Evolutionary conservation across 805 yeast genomes (phyloP).

Genomic region (Candida ficus): DNA sequence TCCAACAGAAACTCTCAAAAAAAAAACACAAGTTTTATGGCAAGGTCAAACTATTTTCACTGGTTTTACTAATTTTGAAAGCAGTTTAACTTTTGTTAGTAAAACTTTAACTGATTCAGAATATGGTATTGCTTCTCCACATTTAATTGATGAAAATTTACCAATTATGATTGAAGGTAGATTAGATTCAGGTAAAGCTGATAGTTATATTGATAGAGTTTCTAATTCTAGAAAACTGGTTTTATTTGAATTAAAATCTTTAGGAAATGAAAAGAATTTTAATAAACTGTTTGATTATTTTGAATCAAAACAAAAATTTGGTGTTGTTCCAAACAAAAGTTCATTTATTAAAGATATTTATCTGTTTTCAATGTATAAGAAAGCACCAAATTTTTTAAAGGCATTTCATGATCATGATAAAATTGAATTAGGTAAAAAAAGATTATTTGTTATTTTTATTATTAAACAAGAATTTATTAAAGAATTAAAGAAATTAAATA

Average conservation of each 20-base stretch:
- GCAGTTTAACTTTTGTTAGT: constrained; percentile 25
- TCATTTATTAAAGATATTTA: constrained; percentile 43
- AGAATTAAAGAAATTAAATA: not conserved
- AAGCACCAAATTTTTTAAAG: constrained; percentile 18
- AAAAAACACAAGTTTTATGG: constrained; percentile 33
- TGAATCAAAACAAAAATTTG: constrained; percentile 32
- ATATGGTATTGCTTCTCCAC: constrained; percentile 8
- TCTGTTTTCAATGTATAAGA: constrained; percentile 28
- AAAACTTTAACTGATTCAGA: constrained; percentile 26
- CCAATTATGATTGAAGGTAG: constrained; percentile 56
- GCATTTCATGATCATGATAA: constrained; percentile 1
- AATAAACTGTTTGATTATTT: constrained; percentile 30
- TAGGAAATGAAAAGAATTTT: constrained; percentile 19
- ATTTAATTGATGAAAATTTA: constrained; percentile 23
- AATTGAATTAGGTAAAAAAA: constrained; percentile 1
- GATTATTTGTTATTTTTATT: constrained; percentile 18
- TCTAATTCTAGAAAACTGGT: constrained; percentile 46
- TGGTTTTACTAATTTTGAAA: constrained; percentile 40
- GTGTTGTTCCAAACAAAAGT: constrained; percentile 38
- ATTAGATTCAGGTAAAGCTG: constrained; percentile 49
- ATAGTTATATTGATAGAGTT: constrained; percentile 47
- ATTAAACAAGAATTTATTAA: constrained; percentile 19
- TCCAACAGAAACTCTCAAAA: constrained; percentile 11
- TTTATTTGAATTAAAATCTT: constrained; percentile 38
- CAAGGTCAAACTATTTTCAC: constrained; percentile 44